A percentile compares a stretch with the other conserved stretches of the same genome.
Conservation (phyloP, 108 stramenopile genomes). For the Pseudonitzschia multistriata region DNA sequence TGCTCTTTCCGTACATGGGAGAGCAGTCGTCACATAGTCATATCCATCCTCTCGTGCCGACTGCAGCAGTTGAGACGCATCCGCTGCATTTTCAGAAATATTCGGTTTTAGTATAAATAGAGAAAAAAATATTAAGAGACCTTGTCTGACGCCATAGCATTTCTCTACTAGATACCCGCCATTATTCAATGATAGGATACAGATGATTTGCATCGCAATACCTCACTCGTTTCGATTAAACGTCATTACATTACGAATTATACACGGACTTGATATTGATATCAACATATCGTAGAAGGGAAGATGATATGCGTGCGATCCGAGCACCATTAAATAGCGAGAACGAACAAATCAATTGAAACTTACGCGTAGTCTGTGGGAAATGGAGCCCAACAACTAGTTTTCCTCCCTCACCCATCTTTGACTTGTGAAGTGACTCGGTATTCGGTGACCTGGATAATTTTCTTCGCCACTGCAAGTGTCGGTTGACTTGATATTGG, state of each 20-base stretch:
- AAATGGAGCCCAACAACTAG: conserved; percentile 10
- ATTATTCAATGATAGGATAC: too few relatives aligned
- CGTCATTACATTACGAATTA: too few relatives aligned
- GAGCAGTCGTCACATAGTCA: conserved; percentile 56
- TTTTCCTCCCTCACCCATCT: conserved; percentile 4
- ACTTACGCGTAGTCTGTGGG: conserved; percentile 9
- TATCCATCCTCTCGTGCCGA: conserved; percentile 63
- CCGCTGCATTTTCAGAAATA: conserved; percentile 25
- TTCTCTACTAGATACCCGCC: too few relatives aligned
- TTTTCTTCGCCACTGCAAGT: neutral
- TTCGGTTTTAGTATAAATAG: neutral
- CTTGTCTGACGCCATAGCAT: neutral
- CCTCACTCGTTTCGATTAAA: too few relatives aligned
- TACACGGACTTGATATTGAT: too few relatives aligned
- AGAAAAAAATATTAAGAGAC: neutral
- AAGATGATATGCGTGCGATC: neutral
- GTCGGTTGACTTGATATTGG: too few relatives aligned
- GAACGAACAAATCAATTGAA: neutral
- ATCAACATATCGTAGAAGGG: neutral
- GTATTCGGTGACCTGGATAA: neutral
- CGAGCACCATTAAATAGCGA: neutral
- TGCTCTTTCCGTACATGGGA: conserved; percentile 31
- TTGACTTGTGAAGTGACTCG: neutral
- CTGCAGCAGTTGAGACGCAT: conserved; percentile 48
- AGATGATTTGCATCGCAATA: too few relatives aligned